Percentiles rank a stretch among this genome's conserved stretches.
Evolutionary conservation across 75 land plant genomes (phyloP).

Genomic region (Larix kaempferi): DNA sequence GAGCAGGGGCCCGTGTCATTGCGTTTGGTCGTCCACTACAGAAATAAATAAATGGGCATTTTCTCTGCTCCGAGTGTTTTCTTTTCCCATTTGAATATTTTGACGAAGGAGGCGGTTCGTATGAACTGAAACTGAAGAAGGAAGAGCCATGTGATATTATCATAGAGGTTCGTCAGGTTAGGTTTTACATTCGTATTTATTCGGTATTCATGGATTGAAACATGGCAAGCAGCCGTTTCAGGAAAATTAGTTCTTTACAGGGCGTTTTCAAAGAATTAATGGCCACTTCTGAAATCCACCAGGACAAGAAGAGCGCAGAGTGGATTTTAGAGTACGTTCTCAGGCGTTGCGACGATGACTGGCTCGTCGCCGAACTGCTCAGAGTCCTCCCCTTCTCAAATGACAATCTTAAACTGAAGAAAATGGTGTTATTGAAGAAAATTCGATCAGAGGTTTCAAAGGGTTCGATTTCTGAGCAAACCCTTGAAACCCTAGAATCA

Average conservation of each 20-base stretch:
- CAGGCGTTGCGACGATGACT: constrained; percentile 10
- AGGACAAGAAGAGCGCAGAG: not conserved
- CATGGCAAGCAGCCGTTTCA: not conserved
- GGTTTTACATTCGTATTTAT: not conserved
- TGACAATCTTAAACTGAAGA: constrained; percentile 4
- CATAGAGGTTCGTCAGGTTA: not conserved
- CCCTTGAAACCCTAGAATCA: constrained; percentile 10
- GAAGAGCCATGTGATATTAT: not conserved
- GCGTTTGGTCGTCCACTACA: too few relatives aligned
- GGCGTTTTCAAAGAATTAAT: not conserved
- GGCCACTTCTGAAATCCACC: not conserved
- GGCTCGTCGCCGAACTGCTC: not conserved
- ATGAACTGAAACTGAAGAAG: too few relatives aligned
- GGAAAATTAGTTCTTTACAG: not conserved
- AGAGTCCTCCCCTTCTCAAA: constrained; percentile 5
- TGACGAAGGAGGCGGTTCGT: too few relatives aligned
- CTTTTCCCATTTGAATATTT: too few relatives aligned
- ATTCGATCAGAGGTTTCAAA: constrained; percentile 14
- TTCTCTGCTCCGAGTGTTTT: too few relatives aligned
- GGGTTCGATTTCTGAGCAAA: constrained; percentile 5
- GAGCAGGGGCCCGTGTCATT: too few relatives aligned
- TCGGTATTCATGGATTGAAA: not conserved
- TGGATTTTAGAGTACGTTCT: constrained; percentile 20
- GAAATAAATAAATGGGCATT: too few relatives aligned
- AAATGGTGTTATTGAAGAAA: constrained; percentile 15